Base-by-base conservation (phyloP, 306 rosid species). In the Dryas drummondii region DNA sequence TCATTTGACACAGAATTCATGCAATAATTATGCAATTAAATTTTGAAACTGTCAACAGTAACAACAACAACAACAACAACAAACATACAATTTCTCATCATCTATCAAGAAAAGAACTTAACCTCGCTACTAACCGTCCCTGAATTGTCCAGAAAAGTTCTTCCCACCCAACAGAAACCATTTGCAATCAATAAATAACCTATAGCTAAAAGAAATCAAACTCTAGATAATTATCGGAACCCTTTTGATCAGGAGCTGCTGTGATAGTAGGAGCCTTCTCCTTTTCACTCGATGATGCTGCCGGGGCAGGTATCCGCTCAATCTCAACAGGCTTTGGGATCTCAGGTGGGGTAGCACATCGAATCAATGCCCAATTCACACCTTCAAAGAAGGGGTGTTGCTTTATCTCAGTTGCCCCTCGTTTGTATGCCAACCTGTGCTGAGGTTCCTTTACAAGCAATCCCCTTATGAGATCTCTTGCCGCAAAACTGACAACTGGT, bases 271-370 rank as follows among this genome's bases (percentile, higher is more conserved):
- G 74, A 55, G 80, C 71, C 65, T 77, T 79, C 22, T 87, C 84
- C 84, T 94, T 91, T 84, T 83, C 94, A 16, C 82, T 76, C 3
- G 88, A 75, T 6, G 97, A 90, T 2, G 97, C 84, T 51, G 86
- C 74, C 22, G 91, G 88, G 48, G 89, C 76, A 40, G 98, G 96
- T 72, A 88, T 87, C 82, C 91, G 87, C 79, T 91, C 98, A 60
- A 83, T 80, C 78, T 94, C 98, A 0, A 94, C 88, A 6, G 91
- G 80, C 83, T 88, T 94, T 2, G 97, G 98, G 68, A 94, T 88
- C 79, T 94, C 98, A 0, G 98, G 98, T 4, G 98, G 98, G 70
- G 97, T 91, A n/a, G 98, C 98, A 62, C 97, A 94, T 3, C 97
- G 90, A 61, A 94, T 91, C 84, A 94, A 72, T 61, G 98, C 98